These are phyloP conservation scores for Agrocybe pediades DNA, from an alignment of 768 basidiomycete genomes.

Conservation along the genomic window DNA sequence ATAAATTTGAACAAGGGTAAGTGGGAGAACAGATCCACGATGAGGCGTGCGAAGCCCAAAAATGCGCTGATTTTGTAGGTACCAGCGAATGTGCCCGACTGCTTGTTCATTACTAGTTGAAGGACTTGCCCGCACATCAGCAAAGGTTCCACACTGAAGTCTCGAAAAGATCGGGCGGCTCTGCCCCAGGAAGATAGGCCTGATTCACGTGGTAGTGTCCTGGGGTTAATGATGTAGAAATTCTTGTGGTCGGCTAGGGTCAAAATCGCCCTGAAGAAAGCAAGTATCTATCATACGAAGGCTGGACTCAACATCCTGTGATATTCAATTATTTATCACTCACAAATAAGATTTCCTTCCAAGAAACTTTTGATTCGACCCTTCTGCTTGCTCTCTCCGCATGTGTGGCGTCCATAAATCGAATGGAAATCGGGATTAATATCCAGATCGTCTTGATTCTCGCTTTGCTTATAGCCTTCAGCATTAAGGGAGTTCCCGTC, in stretches of 20 bases:
- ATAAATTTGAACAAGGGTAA: background rate
- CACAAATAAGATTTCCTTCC: background rate
- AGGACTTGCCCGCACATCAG: background rate
- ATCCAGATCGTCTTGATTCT: constrained; percentile 15
- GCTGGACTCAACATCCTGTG: background rate
- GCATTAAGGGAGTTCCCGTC: constrained; percentile 18
- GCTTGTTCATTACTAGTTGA: background rate
- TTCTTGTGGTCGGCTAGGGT: too few species aligned
- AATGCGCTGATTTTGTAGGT: background rate
- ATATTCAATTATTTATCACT: background rate
- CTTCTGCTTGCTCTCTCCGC: constrained; percentile 29
- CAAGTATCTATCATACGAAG: background rate
- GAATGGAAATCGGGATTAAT: constrained; percentile 11
- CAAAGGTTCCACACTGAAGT: background rate
- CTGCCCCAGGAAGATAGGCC: too few species aligned
- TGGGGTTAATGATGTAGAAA: too few species aligned
- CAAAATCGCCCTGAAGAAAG: too few species aligned
- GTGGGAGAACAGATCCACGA: background rate
- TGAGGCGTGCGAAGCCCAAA: background rate
- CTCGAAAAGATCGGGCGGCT: too few species aligned
- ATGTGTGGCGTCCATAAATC: constrained; percentile 23
- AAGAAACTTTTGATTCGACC: constrained; percentile 1
- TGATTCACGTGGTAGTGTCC: too few species aligned
- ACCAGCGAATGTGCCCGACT: constrained; percentile 2
- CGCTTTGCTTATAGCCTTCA: constrained; percentile 24